These are phyloP conservation scores for Exophiala aquamarina DNA, from an alignment of 2,329 filamentous ascomycete genomes.

Conservation along the genomic window DNA sequence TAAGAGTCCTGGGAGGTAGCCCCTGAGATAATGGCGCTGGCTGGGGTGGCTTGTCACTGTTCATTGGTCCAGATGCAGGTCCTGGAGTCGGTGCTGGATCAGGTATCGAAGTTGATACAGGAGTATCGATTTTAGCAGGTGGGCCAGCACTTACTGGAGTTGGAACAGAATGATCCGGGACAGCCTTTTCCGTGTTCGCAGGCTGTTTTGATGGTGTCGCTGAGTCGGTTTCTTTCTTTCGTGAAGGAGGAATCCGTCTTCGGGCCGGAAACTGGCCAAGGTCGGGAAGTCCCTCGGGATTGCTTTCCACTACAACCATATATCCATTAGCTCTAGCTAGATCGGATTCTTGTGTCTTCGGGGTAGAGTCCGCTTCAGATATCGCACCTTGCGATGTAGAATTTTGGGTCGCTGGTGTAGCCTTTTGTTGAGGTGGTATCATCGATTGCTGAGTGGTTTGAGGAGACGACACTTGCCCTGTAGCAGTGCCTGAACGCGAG, in stretches of 20 bases:
- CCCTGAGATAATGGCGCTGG: neutral
- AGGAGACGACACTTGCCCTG: slow-evolving; percentile 14
- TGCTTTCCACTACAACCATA: slow-evolving; percentile 24
- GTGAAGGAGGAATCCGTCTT: slow-evolving; percentile 21
- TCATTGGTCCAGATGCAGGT: neutral
- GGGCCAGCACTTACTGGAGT: neutral
- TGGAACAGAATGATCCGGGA: neutral
- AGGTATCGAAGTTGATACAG: neutral
- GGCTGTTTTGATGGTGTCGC: neutral
- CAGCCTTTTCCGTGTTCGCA: too few relatives aligned
- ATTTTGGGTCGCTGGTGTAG: too few relatives aligned
- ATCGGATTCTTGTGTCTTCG: too few relatives aligned
- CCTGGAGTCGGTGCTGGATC: neutral
- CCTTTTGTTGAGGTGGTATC: slow-evolving; percentile 8
- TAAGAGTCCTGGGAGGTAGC: neutral
- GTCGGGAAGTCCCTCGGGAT: slow-evolving; percentile 26
- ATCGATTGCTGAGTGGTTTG: slow-evolving; percentile 18
- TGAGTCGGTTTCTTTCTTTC: slow-evolving; percentile 4
- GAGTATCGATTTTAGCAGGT: neutral
- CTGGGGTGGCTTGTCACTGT: slow-evolving; percentile 1
- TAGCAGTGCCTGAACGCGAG: slow-evolving; percentile 28
- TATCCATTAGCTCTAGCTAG: slow-evolving; percentile 25
- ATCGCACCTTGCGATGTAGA: too few relatives aligned
- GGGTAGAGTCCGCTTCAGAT: too few relatives aligned
- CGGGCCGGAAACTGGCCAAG: slow-evolving; percentile 32